phyloP scores from a whole-genome alignment of 345 rosid genomes.

The Eucalyptus regnans region DNA sequence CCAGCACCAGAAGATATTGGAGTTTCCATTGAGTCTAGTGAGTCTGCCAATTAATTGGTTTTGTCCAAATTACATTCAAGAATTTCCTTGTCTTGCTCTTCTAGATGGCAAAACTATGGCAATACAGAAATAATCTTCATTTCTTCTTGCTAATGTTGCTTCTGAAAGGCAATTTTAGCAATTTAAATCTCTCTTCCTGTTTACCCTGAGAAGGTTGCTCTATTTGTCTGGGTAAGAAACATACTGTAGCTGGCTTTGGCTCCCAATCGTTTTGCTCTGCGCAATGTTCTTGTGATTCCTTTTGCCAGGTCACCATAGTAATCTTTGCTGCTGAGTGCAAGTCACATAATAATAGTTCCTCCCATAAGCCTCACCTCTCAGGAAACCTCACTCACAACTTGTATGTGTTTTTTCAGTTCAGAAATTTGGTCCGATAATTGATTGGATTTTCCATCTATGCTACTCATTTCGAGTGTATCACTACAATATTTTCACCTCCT shows the following conservation, averaged over 20 bases:
- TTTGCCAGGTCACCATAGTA: constrained; percentile 44
- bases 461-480: neutral
- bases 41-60: neutral
- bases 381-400: constrained; percentile 76
- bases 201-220: neutral
- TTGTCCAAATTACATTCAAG: neutral
- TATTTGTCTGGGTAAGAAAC: too few relatives aligned
- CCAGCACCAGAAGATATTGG: neutral
- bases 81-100: neutral
- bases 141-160: neutral
- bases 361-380: constrained; percentile 62
- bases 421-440: neutral
- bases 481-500: rapidly evolving
- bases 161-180: neutral
- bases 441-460: neutral
- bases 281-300: too few relatives aligned
- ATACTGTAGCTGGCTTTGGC: too few relatives aligned
- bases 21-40: neutral
- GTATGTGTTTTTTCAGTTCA: constrained; percentile 5
- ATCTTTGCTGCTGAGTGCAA: constrained; percentile 59
- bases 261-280: too few relatives aligned
- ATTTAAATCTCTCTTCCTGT: neutral
- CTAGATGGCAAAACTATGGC: neutral
- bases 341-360: constrained; percentile 44
- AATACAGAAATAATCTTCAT: neutral